Percentiles rank a stretch among this genome's conserved stretches.
These are phyloP conservation scores for Botrytis galanthina DNA, from an alignment of 2,329 filamentous ascomycete genomes.

Conservation along the genomic window DNA sequence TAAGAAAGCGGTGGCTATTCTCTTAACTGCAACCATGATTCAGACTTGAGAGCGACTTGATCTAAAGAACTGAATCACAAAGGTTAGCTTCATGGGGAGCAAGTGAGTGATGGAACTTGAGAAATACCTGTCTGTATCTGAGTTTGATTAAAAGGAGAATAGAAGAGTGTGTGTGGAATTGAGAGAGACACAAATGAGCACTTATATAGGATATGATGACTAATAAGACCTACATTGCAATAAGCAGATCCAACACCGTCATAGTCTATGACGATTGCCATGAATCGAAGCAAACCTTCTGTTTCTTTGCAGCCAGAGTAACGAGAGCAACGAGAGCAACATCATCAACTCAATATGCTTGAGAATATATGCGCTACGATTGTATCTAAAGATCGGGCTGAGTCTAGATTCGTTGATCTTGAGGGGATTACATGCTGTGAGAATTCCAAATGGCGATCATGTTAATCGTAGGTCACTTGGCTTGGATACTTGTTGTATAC, in stretches of 20 bases:
- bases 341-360: background rate
- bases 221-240: accelerated
- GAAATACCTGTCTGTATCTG: background rate
- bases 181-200: background rate
- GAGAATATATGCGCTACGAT: background rate
- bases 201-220: background rate
- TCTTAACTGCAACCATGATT: background rate
- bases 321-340: no score
- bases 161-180: background rate
- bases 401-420: background rate
- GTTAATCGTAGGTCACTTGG: background rate
- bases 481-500: background rate
- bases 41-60: background rate
- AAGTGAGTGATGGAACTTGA: background rate
- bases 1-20: accelerated
- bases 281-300: background rate
- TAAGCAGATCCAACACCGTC: background rate
- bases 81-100: background rate
- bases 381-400: background rate
- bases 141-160: background rate
- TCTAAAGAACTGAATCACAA: background rate
- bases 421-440: background rate
- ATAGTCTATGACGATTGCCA: background rate
- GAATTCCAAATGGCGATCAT: background rate
- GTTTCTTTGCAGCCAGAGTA: background rate